phyloP scores from a whole-genome alignment of 2,329 filamentous ascomycete genomes.

The Ophiocordyceps unilateralis region DNA sequence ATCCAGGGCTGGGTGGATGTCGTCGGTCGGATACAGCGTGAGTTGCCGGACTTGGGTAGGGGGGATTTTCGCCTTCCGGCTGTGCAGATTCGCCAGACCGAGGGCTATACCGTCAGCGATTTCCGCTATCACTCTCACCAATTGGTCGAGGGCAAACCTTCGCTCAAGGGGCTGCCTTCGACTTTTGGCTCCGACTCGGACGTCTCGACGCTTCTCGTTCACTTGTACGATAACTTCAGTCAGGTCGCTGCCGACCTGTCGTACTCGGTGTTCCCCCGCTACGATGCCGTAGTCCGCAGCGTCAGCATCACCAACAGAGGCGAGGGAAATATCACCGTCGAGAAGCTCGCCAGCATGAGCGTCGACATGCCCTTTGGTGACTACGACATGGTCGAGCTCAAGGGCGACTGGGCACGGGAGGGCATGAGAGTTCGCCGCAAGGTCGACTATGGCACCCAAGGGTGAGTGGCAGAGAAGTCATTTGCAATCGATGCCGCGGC shows the following conservation, averaged over 20 bases:
- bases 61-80: slow-evolving; percentile 47
- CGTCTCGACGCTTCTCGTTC: slow-evolving; percentile 40
- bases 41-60: slow-evolving; percentile 46
- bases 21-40: slow-evolving; percentile 34
- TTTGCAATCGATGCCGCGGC: not conserved
- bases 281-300: slow-evolving; percentile 44
- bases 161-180: slow-evolving; percentile 35
- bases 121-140: slow-evolving; percentile 40
- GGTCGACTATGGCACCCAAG: slow-evolving; percentile 37
- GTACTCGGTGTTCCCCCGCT: slow-evolving; percentile 45
- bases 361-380: slow-evolving; percentile 43
- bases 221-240: slow-evolving; percentile 40
- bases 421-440: slow-evolving; percentile 34
- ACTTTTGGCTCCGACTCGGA: slow-evolving; percentile 39
- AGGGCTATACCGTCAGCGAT: slow-evolving; percentile 39
- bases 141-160: slow-evolving; percentile 37
- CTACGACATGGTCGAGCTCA: slow-evolving; percentile 42
- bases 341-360: slow-evolving; percentile 42
- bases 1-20: slow-evolving; percentile 34
- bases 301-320: slow-evolving; percentile 44
- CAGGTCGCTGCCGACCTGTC: slow-evolving; percentile 38
- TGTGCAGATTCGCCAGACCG: slow-evolving; percentile 39
- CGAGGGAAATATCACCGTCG: slow-evolving; percentile 29
- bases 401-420: slow-evolving; percentile 47
- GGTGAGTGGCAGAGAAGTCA: slow-evolving; percentile 16